phyloP scores from a whole-genome alignment of 2,329 filamentous ascomycete genomes.

The Xylaria sp. region DNA sequence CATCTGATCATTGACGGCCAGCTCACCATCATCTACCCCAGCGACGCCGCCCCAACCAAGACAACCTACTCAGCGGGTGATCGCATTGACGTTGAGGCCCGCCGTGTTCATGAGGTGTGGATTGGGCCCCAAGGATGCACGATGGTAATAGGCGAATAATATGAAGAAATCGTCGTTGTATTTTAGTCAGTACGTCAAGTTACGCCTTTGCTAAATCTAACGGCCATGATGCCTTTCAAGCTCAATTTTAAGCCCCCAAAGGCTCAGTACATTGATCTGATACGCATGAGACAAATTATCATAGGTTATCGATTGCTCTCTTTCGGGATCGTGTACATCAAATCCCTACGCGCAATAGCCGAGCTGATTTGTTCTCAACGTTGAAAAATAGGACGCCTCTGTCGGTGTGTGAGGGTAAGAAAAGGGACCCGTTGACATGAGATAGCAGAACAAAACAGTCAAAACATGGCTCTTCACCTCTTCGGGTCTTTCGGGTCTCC shows the following conservation, averaged over 20 bases:
- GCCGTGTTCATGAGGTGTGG: slow-evolving; percentile 71
- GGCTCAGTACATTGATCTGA: background rate
- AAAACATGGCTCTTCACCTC: too few relatives aligned
- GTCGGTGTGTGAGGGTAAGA: too few relatives aligned
- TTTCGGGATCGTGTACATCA: too few relatives aligned
- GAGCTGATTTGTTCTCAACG: too few relatives aligned
- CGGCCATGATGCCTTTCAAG: background rate
- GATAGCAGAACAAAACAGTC: too few relatives aligned
- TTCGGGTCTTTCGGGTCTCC: too few relatives aligned
- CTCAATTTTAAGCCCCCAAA: background rate
- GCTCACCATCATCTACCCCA: slow-evolving; percentile 70
- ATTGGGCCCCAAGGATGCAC: slow-evolving; percentile 70
- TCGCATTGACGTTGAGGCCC: slow-evolving; percentile 69
- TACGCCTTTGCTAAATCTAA: background rate
- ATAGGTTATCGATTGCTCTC: too few relatives aligned
- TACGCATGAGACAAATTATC: background rate
- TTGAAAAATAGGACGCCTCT: too few relatives aligned
- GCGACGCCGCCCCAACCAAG: slow-evolving; percentile 60
- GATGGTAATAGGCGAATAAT: slow-evolving; percentile 66
- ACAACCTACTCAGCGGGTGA: slow-evolving; percentile 65
- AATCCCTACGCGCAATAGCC: too few relatives aligned
- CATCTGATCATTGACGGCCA: slow-evolving; percentile 70
- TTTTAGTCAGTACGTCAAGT: too few relatives aligned
- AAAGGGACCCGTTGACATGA: too few relatives aligned
- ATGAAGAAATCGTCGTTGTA: background rate